Evolutionary conservation across 306 rosid species (phyloP).

Genomic region (Inga leiocalycina): DNA sequence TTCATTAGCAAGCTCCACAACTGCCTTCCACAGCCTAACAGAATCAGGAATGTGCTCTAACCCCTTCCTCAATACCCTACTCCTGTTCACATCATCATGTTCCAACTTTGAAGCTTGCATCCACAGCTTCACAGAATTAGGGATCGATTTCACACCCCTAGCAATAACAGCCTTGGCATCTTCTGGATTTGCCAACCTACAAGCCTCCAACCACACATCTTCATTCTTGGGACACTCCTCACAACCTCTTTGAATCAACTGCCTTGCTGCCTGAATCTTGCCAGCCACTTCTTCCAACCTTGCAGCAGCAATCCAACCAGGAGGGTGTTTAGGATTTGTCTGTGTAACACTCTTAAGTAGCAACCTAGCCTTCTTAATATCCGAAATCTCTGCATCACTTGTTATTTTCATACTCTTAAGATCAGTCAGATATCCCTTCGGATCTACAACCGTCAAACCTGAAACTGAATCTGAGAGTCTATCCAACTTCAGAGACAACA

Average conservation of each 20-base stretch:
- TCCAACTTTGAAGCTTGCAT: constrained; percentile 85
- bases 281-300: constrained; percentile 92
- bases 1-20: constrained; percentile 87
- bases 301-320: constrained; percentile 93
- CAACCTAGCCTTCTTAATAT: constrained; percentile 82
- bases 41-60: constrained; percentile 88
- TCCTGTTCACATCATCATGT: constrained; percentile 65
- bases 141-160: constrained; percentile 73
- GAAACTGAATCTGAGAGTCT: constrained; percentile 81
- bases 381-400: constrained; percentile 89
- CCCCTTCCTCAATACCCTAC: constrained; percentile 88
- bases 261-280: constrained; percentile 80
- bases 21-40: constrained; percentile 93
- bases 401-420: constrained; percentile 87
- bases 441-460: constrained; percentile 80
- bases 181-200: constrained; percentile 81
- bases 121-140: constrained; percentile 88
- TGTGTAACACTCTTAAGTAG: constrained; percentile 84
- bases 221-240: constrained; percentile 90
- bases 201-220: constrained; percentile 94
- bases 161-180: constrained; percentile 92
- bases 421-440: constrained; percentile 80
- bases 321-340: constrained; percentile 88
- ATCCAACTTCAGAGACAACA: constrained; percentile 77
- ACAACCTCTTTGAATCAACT: constrained; percentile 79